Evolutionary conservation across 176 grass and related monocot genomes (phyloP).

Genomic region (Eremochloa ophiuroides): DNA sequence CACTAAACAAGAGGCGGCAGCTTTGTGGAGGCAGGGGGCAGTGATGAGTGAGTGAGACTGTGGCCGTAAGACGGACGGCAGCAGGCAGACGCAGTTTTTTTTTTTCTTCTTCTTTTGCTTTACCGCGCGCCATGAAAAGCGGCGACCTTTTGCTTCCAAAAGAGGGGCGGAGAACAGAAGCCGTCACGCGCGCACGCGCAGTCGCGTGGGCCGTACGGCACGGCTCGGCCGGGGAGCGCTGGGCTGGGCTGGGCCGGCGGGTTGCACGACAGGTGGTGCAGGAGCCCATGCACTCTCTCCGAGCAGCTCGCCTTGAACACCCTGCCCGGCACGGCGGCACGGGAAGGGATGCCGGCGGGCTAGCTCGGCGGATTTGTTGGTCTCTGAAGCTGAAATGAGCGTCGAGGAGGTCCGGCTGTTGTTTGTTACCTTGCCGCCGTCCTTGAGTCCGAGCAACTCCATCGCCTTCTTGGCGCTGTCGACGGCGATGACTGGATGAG

Average conservation of each 20-base stretch:
- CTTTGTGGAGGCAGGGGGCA: neutral
- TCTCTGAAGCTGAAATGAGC: neutral
- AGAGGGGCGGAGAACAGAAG: slow-evolving; percentile 17
- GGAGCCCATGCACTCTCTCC: slow-evolving; percentile 7
- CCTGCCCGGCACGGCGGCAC: too few relatives aligned
- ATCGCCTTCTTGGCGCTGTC: slow-evolving; percentile 91
- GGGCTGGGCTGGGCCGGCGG: neutral
- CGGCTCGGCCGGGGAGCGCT: neutral
- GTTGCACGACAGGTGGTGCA: slow-evolving; percentile 21
- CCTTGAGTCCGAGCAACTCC: slow-evolving; percentile 79
- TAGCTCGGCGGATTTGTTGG: neutral
- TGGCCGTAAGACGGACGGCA: neutral
- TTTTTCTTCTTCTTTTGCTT: neutral
- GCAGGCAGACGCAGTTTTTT: neutral
- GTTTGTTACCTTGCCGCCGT: slow-evolving; percentile 39
- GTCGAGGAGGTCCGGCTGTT: neutral
- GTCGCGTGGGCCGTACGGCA: slow-evolving; percentile 6
- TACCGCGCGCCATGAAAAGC: slow-evolving; percentile 34
- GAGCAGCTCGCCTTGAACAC: too few relatives aligned
- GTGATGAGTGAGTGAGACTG: neutral
- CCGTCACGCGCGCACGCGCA: slow-evolving; percentile 35
- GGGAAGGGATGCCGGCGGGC: neutral
- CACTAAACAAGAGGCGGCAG: neutral
- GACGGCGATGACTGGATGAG: slow-evolving; percentile 71
- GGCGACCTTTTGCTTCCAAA: slow-evolving; percentile 35